These are phyloP conservation scores for Corchorus olitorius DNA, from an alignment of 345 rosid species.

Conservation along the genomic window DNA sequence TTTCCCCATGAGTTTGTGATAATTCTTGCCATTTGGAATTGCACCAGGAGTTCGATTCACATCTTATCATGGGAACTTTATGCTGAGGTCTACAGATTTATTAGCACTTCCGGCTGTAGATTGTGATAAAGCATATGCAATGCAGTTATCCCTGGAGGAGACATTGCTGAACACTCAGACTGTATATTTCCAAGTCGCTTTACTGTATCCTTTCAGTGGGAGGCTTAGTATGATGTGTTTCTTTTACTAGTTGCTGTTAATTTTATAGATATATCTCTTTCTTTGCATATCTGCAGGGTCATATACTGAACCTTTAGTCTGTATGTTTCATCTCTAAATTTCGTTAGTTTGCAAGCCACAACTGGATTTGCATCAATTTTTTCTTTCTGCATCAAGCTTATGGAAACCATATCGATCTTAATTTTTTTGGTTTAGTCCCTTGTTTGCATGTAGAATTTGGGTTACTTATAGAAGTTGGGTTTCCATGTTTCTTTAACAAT, in stretches of 20 bases:
- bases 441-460: constrained; percentile 13
- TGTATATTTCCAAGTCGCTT: constrained; percentile 97
- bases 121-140: constrained; percentile 98
- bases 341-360: too few species aligned
- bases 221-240: neutral
- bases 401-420: neutral
- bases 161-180: constrained; percentile 85
- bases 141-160: constrained; percentile 93
- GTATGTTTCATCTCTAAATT: too few species aligned
- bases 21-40: constrained; percentile 30
- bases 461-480: neutral
- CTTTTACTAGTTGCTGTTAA: too few species aligned
- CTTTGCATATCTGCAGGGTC: too few species aligned
- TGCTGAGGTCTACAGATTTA: constrained; percentile 94
- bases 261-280: too few species aligned
- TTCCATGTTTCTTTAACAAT: constrained; percentile 47
- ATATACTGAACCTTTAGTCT: too few species aligned
- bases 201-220: constrained; percentile 82
- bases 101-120: constrained; percentile 98
- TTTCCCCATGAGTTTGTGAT: neutral
- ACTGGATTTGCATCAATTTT: too few species aligned
- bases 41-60: constrained; percentile 83
- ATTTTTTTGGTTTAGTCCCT: neutral
- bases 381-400: too few species aligned
- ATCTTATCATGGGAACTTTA: constrained; percentile 95